Evolutionary conservation across 768 basidiomycete species (phyloP), one percentile per base, ranked within the genome.

Genomic region (Clitopilus hobsonii): DNA sequence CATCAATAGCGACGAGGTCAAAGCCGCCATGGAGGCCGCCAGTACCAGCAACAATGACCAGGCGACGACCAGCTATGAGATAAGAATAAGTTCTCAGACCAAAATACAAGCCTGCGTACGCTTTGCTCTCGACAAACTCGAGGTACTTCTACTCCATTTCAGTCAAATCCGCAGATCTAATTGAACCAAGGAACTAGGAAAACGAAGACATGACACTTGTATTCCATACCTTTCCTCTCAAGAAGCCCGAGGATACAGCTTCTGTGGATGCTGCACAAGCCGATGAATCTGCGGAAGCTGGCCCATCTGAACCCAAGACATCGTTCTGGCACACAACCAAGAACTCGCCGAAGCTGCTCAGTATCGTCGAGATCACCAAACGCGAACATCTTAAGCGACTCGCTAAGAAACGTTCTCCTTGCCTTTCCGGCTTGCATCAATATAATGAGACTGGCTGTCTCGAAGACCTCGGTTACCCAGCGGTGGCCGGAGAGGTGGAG

Each of bases 361-460:
- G 86, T 0, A 87, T 91, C 3, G 85, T 84, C 0, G 92, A 95
- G 68, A 89, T 94, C 54, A 81, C 92, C 61, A 94, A 94, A 63
- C 81, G 92, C 24, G 88, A 92, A 64, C 92, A 84, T 63, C 57
- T 89, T 53, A 83, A 83, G 54, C 65, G 64, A 14, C 71, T 86
- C 5, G 77, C 77, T 38, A 59, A 67, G 18, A 77, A 69, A 11
- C 67, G 62, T 29, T 75, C 73, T 1, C 66, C 68, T n/a, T 71
- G 73, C 41, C 64, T 72, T 24, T 66, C 68, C 3, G 89, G 89
- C 2, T 67, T 92, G 28, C 80, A 89, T 63, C 90, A 92, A 64
- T 91, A 91, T 70, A 92, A 91, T 58, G 78, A 88, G 53, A 69
- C 91, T 10, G 81, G 83, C 0, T 79, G 63, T 38, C 67, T 91